Percentiles rank a stretch among this genome's conserved stretches.
Evolutionary conservation across 805 yeast genomes (phyloP).

Genomic region (Cyberlindnera petersonii): DNA sequence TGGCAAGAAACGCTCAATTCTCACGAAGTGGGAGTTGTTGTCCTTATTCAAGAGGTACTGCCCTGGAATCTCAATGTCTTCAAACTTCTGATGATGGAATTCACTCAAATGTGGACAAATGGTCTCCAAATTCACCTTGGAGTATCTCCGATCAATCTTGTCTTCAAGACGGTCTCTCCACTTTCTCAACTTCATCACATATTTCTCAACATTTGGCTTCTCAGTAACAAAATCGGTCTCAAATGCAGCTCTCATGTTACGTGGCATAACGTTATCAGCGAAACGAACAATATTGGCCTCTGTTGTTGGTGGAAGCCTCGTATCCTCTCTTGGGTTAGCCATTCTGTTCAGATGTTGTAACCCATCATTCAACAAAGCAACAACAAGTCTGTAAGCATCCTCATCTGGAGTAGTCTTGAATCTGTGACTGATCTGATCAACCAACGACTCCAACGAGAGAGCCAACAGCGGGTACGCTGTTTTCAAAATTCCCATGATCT

Average conservation of each 20-base stretch:
- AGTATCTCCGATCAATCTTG: conserved; percentile 80
- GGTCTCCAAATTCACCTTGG: conserved; percentile 77
- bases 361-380: conserved; percentile 90
- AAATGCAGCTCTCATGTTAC: conserved; percentile 82
- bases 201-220: conserved; percentile 85
- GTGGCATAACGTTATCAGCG: conserved; percentile 90
- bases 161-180: conserved; percentile 95
- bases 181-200: conserved; percentile 73
- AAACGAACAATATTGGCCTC: conserved; percentile 83
- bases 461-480: conserved; percentile 96
- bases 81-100: conserved; percentile 97
- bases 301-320: conserved; percentile 84
- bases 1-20: conserved; percentile 90
- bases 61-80: conserved; percentile 96
- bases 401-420: conserved; percentile 94
- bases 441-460: conserved; percentile 86
- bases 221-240: conserved; percentile 85
- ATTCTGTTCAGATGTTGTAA: conserved; percentile 84
- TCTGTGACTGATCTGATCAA: conserved; percentile 90
- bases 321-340: conserved; percentile 83
- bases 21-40: conserved; percentile 83
- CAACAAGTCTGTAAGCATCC: conserved; percentile 90
- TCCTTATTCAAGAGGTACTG: conserved; percentile 89
- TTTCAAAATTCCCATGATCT: conserved; percentile 89
- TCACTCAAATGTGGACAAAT: conserved; percentile 93